Conservation (phyloP, 2,329 filamentous ascomycete species). For the Chaetomiaceae sp. region DNA sequence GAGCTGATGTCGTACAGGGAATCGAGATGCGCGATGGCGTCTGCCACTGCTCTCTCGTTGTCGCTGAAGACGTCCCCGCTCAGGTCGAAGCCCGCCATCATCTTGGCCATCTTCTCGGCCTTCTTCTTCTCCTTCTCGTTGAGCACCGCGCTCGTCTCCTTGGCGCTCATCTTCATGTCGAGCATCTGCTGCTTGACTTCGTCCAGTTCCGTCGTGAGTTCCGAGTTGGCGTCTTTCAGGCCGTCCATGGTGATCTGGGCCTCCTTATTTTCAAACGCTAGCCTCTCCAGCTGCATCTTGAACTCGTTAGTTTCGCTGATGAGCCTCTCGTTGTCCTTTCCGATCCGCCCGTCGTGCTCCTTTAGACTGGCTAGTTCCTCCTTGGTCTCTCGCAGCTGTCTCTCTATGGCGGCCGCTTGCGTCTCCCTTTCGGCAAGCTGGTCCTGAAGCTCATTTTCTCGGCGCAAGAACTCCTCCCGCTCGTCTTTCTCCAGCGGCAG, state of each 20-base stretch:
- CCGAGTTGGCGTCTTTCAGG: slow-evolving; percentile 89
- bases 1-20: slow-evolving; percentile 70
- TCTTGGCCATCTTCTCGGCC: slow-evolving; percentile 98
- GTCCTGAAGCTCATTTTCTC: slow-evolving; percentile 96
- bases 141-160: slow-evolving; percentile 81
- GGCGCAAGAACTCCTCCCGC: slow-evolving; percentile 87
- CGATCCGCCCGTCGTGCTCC: slow-evolving; percentile 75
- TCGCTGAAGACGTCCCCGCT: slow-evolving; percentile 90
- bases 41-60: slow-evolving; percentile 79
- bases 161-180: slow-evolving; percentile 93
- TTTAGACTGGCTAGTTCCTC: slow-evolving; percentile 83
- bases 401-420: slow-evolving; percentile 71
- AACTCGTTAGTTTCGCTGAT: slow-evolving; percentile 84
- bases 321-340: slow-evolving; percentile 86
- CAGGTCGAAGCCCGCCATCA: slow-evolving; percentile 98
- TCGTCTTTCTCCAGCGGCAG: slow-evolving; percentile 92
- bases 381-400: slow-evolving; percentile 73
- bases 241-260: slow-evolving; percentile 97
- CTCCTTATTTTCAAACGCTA: slow-evolving; percentile 95
- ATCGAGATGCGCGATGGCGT: slow-evolving; percentile 80
- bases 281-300: slow-evolving; percentile 93
- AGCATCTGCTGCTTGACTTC: slow-evolving; percentile 94
- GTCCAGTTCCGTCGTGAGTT: slow-evolving; percentile 86
- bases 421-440: slow-evolving; percentile 92
- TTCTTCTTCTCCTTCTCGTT: slow-evolving; percentile 99